phyloP scores from a whole-genome alignment of 1,284 basidiomycete species.

The Phaffia rhodozyma region DNA sequence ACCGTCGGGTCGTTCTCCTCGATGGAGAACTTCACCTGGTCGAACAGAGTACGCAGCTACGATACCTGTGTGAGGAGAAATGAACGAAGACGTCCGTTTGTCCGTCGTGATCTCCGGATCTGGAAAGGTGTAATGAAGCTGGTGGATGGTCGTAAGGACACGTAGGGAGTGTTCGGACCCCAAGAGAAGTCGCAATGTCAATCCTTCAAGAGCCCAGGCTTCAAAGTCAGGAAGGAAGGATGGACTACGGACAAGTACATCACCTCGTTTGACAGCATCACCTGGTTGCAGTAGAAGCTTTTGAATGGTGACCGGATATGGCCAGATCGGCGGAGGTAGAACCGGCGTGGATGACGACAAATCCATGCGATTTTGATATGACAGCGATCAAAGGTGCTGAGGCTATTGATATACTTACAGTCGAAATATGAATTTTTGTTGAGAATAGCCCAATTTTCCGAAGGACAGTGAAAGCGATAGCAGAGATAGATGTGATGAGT shows the following conservation, averaged over 20 bases:
- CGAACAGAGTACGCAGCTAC: no score
- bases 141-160: background rate
- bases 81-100: constrained; percentile 29
- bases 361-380: background rate
- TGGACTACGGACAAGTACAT: constrained; percentile 64
- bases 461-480: no score
- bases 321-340: constrained; percentile 51
- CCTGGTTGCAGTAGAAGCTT: constrained; percentile 46
- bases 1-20: constrained; percentile 32
- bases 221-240: constrained; percentile 36
- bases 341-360: constrained; percentile 29
- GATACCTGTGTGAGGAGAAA: background rate
- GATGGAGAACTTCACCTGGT: constrained; percentile 28
- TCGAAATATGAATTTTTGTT: no score
- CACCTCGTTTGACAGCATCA: constrained; percentile 49
- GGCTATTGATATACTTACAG: no score
- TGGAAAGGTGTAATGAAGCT: background rate
- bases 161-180: constrained; percentile 21
- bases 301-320: constrained; percentile 65
- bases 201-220: constrained; percentile 37
- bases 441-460: no score
- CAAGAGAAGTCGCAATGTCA: constrained; percentile 18
- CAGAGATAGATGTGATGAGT: no score
- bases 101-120: constrained; percentile 23
- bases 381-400: no score